Base-by-base conservation (phyloP, 148 eudicot species). In the Polygonum maritimum region DNA sequence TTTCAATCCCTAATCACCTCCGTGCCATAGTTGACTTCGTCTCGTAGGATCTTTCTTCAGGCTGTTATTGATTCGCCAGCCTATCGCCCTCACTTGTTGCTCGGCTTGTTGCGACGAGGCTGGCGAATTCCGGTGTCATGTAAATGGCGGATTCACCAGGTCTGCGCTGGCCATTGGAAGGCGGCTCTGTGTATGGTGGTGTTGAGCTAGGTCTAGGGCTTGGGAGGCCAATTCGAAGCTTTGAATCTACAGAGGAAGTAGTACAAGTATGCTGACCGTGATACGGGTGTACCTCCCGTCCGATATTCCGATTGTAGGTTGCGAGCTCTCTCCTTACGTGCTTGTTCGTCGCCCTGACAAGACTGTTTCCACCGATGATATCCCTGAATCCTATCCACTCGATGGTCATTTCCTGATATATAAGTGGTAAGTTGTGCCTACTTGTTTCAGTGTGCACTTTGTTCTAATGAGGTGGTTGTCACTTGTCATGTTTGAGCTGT, bases 221-320 rank as follows among this genome's bases (percentile, higher is more conserved):
- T 22, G 80, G 80, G 48, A 48, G 58, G 31, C 65, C 15, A 77
- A 48, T 18, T 71, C 55, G 48, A 15, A 74, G 80, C 5, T 71
- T 52, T 51, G 62, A 48, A 71, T 62, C 21, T 49, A 60, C 65
- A 69, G 63, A 41, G 79, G 55, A 76, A 76, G 81, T 22, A 69
- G 73, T 70, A 77, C 75, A 67, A 90, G 85, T 15, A 92, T 92
- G 97, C 86, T 95, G 94, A 92, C 80, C 75, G 94, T 95, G 84
- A 80, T 88, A 44, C 82, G 99, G 75, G 94, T 95, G 77, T 93
- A 95, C 75, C 86, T 95, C n/a, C 99, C 99, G 58, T 95, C 99
- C 79, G 99, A 95, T 48, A 93, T 93, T 81, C 98, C 98, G 40
- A 93, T 93, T 77, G 98, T 93, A 78, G 98, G 98, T 7, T 91